Evolutionary conservation across 129 eudicot genomes (phyloP).

Genomic region (sunflower (Helianthus annuus)): DNA sequence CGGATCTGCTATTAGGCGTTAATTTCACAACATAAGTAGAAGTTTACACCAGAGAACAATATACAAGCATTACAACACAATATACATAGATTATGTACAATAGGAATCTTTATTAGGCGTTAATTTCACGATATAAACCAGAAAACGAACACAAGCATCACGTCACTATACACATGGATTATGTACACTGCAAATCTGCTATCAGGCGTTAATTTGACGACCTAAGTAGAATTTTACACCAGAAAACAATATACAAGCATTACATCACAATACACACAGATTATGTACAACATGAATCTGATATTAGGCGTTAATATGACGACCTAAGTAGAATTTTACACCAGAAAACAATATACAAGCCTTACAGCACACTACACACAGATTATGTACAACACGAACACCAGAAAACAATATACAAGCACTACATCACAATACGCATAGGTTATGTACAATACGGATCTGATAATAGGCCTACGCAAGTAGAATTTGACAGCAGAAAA

Average conservation of each 20-base stretch:
- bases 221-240: background rate
- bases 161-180: background rate
- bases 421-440: no score
- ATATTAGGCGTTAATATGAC: background rate
- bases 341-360: no score
- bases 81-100: no score
- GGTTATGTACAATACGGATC: no score
- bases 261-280: background rate
- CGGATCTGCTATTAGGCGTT: background rate
- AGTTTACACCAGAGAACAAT: background rate
- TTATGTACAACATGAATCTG: no score
- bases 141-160: slow-evolving; percentile 10
- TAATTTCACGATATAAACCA: background rate
- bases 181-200: background rate
- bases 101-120: background rate
- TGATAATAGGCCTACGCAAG: no score
- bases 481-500: background rate
- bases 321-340: no score
- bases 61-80: no score
- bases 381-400: no score
- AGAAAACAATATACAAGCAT: slow-evolving; percentile 13
- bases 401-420: no score
- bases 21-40: background rate
- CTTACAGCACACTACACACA: no score
- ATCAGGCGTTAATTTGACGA: background rate